Conservation (phyloP, 2,329 filamentous ascomycete genomes). For the Sphaerulina vaccinii region DNA sequence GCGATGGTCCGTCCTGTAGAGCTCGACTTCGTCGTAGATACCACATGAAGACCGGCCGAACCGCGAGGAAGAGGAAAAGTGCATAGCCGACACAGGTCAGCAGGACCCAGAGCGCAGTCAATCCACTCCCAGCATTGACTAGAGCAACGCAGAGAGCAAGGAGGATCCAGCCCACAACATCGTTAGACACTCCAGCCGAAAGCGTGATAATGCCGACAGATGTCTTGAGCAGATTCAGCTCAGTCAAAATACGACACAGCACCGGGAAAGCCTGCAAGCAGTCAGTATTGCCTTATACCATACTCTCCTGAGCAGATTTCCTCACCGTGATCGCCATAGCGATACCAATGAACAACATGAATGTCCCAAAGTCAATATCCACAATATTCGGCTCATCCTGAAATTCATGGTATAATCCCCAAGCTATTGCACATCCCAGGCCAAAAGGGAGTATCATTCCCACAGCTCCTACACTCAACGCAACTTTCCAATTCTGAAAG, state of each 20-base stretch:
- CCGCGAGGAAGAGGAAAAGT: slow-evolving; percentile 68
- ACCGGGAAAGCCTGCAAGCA: slow-evolving; percentile 69
- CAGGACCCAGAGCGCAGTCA: slow-evolving; percentile 82
- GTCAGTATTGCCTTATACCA: slow-evolving; percentile 8
- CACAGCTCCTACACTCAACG: slow-evolving; percentile 71
- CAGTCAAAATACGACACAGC: slow-evolving; percentile 87
- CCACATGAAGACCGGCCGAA: slow-evolving; percentile 74
- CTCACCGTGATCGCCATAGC: slow-evolving; percentile 84
- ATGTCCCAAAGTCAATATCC: slow-evolving; percentile 61
- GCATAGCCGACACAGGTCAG: slow-evolving; percentile 73
- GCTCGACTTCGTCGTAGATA: slow-evolving; percentile 71
- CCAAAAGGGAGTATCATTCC: slow-evolving; percentile 84
- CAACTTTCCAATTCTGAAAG: slow-evolving; percentile 75
- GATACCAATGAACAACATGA: slow-evolving; percentile 81
- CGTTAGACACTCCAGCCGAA: slow-evolving; percentile 88
- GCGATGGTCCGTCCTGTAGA: slow-evolving; percentile 83
- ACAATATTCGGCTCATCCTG: slow-evolving; percentile 55
- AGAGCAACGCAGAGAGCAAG: slow-evolving; percentile 90
- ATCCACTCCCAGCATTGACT: slow-evolving; percentile 79
- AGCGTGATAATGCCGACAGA: slow-evolving; percentile 84
- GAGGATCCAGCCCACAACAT: slow-evolving; percentile 87
- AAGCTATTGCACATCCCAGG: slow-evolving; percentile 75
- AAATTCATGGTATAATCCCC: slow-evolving; percentile 77
- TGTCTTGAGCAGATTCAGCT: slow-evolving; percentile 80
- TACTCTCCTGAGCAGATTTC: not conserved